Base-by-base conservation (phyloP, 2,329 filamentous ascomycete species). In the Ceratocystis ficicola region DNA sequence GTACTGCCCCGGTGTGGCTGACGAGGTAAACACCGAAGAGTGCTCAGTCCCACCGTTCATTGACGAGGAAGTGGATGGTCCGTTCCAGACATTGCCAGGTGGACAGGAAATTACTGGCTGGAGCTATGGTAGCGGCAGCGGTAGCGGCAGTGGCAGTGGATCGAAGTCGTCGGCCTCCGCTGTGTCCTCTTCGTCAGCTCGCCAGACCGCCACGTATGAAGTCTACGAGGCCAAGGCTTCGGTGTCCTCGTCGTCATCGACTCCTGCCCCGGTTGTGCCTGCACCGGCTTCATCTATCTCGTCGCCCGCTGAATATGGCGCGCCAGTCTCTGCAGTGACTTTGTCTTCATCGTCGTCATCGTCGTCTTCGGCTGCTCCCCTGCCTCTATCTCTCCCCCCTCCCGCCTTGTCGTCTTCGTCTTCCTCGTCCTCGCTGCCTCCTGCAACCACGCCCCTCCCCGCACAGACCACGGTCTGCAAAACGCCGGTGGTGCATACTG, bases 1-100 rank as follows among this genome's bases (percentile, higher is more conserved):
- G 69, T 77, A 80, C 69, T 90, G 86, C 76, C 78, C 80, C 4
- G 78, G 80, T 55, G 78, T 87, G 67, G 77, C 77, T 66, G 77
- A 79, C 64, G 81, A 81, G 52, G 70, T 81, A 59, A 84, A 82
- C 73, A 74, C 77, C 57, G 75, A 73, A 30, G 74, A 77, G 66
- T 86, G 84, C 77, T 79, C 76, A 67, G 81, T 83, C 62, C 66
- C 72, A 44, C 77, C 79, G 32, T 76, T 77, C 2, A 71, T 81
- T 44, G 72, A 80, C 32, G 81, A 82, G 70, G 69, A 75, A 32
- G 73, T 81, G 44, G 72, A 71, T 12, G 78, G 79, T 20, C 72
- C 74, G 32, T 69, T 86, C 69, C 70, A 72, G 17, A 72, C 73
- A 17, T 78, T 87, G 17, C 83, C 84, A 1, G 83, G 84, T 32